Conservation (phyloP, 148 eudicot genomes). For the Rhododendron mucronatum region DNA sequence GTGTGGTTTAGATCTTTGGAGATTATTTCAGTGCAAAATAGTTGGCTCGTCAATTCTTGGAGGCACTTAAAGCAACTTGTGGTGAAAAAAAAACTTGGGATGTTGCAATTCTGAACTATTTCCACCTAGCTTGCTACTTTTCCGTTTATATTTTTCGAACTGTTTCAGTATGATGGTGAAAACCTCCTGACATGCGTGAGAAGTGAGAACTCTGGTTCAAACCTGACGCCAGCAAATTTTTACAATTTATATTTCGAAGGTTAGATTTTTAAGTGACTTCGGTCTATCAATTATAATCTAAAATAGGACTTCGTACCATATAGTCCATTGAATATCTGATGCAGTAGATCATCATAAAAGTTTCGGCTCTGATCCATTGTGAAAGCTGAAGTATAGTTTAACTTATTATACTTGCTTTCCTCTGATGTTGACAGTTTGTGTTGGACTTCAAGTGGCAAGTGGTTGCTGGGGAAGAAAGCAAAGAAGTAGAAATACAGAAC, state of each 20-base stretch:
- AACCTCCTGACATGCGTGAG: background rate
- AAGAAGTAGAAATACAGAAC: constrained; percentile 48
- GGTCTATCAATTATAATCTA: background rate
- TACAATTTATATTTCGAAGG: background rate
- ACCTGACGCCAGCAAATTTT: background rate
- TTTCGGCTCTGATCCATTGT: background rate
- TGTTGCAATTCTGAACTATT: background rate
- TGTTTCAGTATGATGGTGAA: background rate
- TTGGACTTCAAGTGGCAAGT: constrained; percentile 62
- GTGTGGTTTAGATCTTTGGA: no score
- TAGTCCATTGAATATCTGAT: background rate
- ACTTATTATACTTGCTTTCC: background rate
- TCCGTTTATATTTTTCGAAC: background rate
- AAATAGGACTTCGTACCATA: background rate
- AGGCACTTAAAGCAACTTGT: background rate
- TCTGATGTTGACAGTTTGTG: constrained; percentile 43
- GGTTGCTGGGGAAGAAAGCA: constrained; percentile 74
- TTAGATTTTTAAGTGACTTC: background rate
- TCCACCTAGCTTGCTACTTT: background rate
- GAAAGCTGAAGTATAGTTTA: background rate
- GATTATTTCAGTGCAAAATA: background rate
- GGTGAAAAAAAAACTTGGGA: background rate
- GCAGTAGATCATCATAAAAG: background rate
- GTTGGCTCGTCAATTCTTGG: background rate
- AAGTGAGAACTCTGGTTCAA: background rate